Base-by-base conservation (phyloP, 495 filamentous ascomycete genomes). In the Halenospora varia region DNA sequence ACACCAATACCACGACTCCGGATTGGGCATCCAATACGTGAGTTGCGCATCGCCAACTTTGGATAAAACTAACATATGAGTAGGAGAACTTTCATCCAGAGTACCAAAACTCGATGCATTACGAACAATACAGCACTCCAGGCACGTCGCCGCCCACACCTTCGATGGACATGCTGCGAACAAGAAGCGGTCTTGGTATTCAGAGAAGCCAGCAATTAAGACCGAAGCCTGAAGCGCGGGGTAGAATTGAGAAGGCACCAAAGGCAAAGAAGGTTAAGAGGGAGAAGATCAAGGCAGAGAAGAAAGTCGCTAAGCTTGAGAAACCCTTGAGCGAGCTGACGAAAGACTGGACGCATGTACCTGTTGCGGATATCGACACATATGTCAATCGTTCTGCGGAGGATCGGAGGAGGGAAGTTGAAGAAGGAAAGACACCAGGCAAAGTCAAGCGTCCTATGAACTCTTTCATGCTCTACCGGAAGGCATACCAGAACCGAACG, bases 381-480 rank as follows among this genome's bases (percentile, higher is more conserved):
- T 96, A 86, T 76, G 93, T 96, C 20, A 83, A 87, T 63, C 79
- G 94, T 47, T 75, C 87, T 9, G 71, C 75, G 1, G 84, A 89
- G 45, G 78, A 74, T 4, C 83, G 94, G 50, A 76, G 73, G 35
- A 69, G 77, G 62, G 88, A 95, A 63, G 84, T 89, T 15, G 80
- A 80, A 54, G 73, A 78, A 60, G 79, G 84, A 57, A 83, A 85
- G 65, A 86, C 89, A 25, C 76, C 75, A 10, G 89, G 89, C 2
- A 90, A 91, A 63, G 79, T 98, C 55, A 89, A 92, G 60, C 77
- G 94, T 29, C 94, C 94, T 0, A 97, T 97, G 88, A 98, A 98
- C 67, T 92, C 91, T 1, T 98, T 97, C 78, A 97, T 98, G 89
- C 79, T 98, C 23, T 98, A 98, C 69, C 87, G 95, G 9, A 96